Evolutionary conservation across 2,329 filamentous ascomycete species (phyloP).

Genomic region (Verticillium klebahnii): DNA sequence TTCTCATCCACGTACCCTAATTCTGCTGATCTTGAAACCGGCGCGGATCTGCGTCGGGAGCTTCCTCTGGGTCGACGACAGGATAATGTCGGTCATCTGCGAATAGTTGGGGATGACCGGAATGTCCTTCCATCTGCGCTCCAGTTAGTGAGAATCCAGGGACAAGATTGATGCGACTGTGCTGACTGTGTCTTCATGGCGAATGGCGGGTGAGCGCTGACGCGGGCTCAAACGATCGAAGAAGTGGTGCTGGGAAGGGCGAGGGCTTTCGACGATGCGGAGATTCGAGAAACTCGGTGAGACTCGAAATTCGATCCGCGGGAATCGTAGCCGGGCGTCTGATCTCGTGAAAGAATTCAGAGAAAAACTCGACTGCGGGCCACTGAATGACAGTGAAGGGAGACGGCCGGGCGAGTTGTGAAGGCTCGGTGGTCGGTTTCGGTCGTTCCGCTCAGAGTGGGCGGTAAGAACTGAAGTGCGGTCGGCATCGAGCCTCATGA

Average conservation of each 20-base stretch:
- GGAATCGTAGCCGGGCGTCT: neutral
- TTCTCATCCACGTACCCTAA: constrained; percentile 28
- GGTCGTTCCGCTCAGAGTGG: neutral
- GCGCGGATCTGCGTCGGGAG: constrained; percentile 93
- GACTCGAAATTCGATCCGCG: neutral
- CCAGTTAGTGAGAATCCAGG: neutral
- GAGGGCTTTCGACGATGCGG: constrained; percentile 2
- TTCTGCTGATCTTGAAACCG: constrained; percentile 89
- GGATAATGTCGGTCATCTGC: constrained; percentile 96
- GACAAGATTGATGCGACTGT: neutral
- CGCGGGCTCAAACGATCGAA: neutral
- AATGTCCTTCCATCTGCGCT: constrained; percentile 69
- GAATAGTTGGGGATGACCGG: constrained; percentile 85
- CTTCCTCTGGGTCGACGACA: constrained; percentile 87
- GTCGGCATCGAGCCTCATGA: neutral
- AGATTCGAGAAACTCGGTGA: neutral
- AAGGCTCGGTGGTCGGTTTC: neutral
- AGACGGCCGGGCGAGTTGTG: neutral
- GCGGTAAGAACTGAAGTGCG: neutral
- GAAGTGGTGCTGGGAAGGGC: neutral
- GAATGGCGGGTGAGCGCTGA: constrained; percentile 6
- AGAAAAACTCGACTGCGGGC: neutral
- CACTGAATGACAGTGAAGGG: neutral
- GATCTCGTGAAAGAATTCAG: neutral
- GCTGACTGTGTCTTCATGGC: constrained; percentile 14